phyloP scores from a whole-genome alignment of 2,329 filamentous ascomycete species.

The Ophiostoma montium region DNA sequence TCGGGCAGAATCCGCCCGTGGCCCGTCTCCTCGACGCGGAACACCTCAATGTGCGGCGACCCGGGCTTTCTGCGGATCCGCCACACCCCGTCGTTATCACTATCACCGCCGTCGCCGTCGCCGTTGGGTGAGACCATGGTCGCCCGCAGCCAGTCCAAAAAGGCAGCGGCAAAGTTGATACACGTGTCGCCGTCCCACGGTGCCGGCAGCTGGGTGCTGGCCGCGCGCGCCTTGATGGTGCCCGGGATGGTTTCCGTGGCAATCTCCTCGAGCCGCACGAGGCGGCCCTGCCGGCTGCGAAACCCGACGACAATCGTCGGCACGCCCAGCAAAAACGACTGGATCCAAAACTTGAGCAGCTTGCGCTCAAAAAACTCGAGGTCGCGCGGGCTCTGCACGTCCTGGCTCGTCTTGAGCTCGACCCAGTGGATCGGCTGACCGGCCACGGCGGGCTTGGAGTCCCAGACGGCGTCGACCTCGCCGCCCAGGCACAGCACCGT shows the following conservation, averaged over 20 bases:
- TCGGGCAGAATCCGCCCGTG: slow-evolving; percentile 63
- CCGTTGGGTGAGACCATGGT: slow-evolving; percentile 28
- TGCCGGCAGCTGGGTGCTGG: neutral
- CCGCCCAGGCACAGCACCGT: slow-evolving; percentile 68
- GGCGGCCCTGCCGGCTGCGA: slow-evolving; percentile 55
- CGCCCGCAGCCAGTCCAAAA: slow-evolving; percentile 58
- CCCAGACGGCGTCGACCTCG: slow-evolving; percentile 89
- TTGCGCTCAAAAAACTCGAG: slow-evolving; percentile 72
- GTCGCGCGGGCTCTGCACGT: slow-evolving; percentile 54
- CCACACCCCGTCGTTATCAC: slow-evolving; percentile 51
- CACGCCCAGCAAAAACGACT: slow-evolving; percentile 86
- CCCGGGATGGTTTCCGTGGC: slow-evolving; percentile 67
- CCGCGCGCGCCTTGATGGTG: slow-evolving; percentile 27
- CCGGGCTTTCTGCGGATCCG: slow-evolving; percentile 55
- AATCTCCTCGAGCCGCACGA: slow-evolving; percentile 62
- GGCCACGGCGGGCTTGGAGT: slow-evolving; percentile 54
- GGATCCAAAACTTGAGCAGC: slow-evolving; percentile 90
- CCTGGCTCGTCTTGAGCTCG: slow-evolving; percentile 81
- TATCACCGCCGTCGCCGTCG: neutral
- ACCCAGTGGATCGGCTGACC: slow-evolving; percentile 75
- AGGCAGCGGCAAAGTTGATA: slow-evolving; percentile 72
- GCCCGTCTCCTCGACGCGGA: slow-evolving; percentile 57
- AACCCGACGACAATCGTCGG: slow-evolving; percentile 88
- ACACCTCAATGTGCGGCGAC: slow-evolving; percentile 55
- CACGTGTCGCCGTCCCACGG: slow-evolving; percentile 84